A percentile compares a stretch with the other conserved stretches of the same genome.
These are phyloP conservation scores for Colletotrichum echinochloae DNA, from an alignment of 2,329 filamentous ascomycete species.

Conservation along the genomic window DNA sequence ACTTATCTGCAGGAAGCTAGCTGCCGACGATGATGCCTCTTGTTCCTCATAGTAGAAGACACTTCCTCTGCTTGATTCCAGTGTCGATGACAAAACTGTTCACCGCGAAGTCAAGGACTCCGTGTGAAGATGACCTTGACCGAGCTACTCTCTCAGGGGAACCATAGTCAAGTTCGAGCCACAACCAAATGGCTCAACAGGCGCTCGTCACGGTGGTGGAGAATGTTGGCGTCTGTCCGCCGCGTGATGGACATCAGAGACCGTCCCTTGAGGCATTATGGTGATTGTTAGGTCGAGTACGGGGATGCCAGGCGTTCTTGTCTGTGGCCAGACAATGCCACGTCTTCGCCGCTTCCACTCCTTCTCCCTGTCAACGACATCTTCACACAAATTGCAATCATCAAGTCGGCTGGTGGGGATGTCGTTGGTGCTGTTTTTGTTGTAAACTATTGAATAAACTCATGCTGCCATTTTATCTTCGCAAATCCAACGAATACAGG, in stretches of 20 bases:
- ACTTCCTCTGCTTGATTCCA: not conserved
- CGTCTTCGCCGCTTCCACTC: not conserved
- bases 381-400: not conserved
- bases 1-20: not conserved
- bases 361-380: not conserved
- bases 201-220: not conserved
- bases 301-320: not conserved
- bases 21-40: not conserved
- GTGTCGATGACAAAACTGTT: not conserved
- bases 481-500: slow-evolving; percentile 23
- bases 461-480: slow-evolving; percentile 27
- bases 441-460: slow-evolving; percentile 10
- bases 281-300: not conserved
- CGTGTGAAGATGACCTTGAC: not conserved
- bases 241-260: not conserved
- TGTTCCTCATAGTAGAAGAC: not conserved
- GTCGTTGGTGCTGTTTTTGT: too few species aligned
- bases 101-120: not conserved
- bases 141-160: not conserved
- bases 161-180: not conserved
- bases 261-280: not conserved
- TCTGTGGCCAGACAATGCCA: not conserved
- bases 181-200: not conserved
- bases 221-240: not conserved
- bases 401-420: not conserved